Base-by-base conservation (phyloP, 768 basidiomycete species). In the Albatrellus ellisii region DNA sequence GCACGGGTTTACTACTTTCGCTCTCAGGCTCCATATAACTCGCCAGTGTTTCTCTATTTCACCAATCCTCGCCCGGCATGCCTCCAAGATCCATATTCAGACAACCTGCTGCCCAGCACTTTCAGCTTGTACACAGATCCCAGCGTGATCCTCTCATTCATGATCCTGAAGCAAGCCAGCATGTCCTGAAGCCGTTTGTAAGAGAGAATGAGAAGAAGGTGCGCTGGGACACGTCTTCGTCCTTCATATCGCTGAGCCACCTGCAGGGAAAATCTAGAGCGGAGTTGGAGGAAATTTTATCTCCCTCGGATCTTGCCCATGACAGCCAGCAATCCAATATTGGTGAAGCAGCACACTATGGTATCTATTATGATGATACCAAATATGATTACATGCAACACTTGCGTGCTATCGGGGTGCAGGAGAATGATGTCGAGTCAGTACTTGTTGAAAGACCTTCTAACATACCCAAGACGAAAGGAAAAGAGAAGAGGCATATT, bases 361-460 rank as follows among this genome's bases (percentile, higher is more conserved):
- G 91, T 3, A 64, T 99, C 55, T 88, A 88, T 62, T 98, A 76
- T 62, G 91, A 98, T 63, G 92, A 99, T 56, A 82, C 87, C 5
- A 74, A 90, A 45, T 99, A 99, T 65, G 87, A 99, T 61, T 99
- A 99, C 66, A 90, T 97, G 86, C 83, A 92, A 59, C 95, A 99
- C 62, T 73, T 99, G 33, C 80, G 88, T 10, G 52, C 73, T 2
- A 75, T 87, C 38, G 88, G 87, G 3, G 54, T 73, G 10, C 72
- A 79, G 44, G 85, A 87, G 56, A 85, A 79, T 33, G 84, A 85
- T 9, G 76, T 84, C 6, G 88, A 90, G 28, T 82, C 77, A 44
- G 63, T 87, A 39, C 68, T 92, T 44, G 65, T 95, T 38, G 85
- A 89, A 50, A 83, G 84, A n/a, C 77, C 79, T 2, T 53, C 60